Percentiles rank a stretch among this genome's conserved stretches.
These are phyloP conservation scores for Starmerella bombi DNA, from an alignment of 805 yeast species.

Conservation along the genomic window DNA sequence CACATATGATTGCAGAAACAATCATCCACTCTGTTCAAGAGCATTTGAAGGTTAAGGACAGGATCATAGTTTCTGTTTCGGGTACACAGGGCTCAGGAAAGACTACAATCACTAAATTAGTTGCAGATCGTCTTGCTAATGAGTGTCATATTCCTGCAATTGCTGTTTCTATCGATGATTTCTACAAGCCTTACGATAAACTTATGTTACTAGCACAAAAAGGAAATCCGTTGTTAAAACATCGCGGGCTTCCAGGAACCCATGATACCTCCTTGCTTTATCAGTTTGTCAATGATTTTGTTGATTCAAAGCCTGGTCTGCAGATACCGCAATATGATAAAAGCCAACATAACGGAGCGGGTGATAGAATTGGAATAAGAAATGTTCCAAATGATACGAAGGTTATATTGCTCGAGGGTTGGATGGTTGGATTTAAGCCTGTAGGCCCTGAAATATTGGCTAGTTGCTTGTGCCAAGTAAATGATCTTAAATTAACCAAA, in stretches of 20 bases:
- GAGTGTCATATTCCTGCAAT: constrained; percentile 29
- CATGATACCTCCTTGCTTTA: constrained; percentile 49
- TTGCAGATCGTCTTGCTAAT: constrained; percentile 21
- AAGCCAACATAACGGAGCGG: constrained; percentile 54
- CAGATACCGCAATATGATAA: constrained; percentile 66
- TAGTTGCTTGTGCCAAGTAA: constrained; percentile 16
- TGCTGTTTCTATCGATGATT: constrained; percentile 68
- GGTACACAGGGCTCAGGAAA: constrained; percentile 32
- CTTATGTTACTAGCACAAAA: constrained; percentile 37
- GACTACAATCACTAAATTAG: constrained; percentile 23
- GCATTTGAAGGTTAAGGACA: neutral
- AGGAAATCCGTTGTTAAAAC: constrained; percentile 47
- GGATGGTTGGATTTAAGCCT: constrained; percentile 74
- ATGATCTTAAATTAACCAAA: constrained; percentile 19
- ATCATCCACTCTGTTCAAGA: neutral
- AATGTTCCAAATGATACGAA: constrained; percentile 33
- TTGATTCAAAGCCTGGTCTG: constrained; percentile 19
- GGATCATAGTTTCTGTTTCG: constrained; percentile 19
- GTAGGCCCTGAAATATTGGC: constrained; percentile 23
- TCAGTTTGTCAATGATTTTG: constrained; percentile 28
- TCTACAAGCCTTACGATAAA: constrained; percentile 54
- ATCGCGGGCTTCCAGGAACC: constrained; percentile 89
- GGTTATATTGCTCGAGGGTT: constrained; percentile 75
- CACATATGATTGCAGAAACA: neutral
- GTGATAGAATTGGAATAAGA: constrained; percentile 43